Conservation (phyloP, 345 rosid species). For the Barbarea vulgaris region DNA sequence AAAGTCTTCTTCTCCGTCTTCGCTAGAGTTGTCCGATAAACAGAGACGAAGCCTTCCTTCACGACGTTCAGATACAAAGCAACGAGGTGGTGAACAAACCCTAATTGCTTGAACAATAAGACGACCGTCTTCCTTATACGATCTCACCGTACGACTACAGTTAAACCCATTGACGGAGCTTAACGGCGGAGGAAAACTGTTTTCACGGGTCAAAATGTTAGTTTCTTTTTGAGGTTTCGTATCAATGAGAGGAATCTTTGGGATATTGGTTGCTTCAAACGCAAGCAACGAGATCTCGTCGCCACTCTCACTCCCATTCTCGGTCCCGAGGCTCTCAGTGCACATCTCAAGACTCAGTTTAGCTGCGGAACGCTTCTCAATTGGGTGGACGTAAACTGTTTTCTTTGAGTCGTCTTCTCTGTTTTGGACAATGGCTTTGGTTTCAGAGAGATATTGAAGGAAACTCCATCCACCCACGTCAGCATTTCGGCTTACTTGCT, state of each 20-base stretch:
- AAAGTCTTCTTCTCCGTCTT: conserved; percentile 5
- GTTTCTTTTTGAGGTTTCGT: conserved; percentile 11
- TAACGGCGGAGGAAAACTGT: conserved; percentile 81
- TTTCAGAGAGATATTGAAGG: conserved; percentile 47
- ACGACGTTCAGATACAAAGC: conserved; percentile 65
- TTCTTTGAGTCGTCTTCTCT: conserved; percentile 24
- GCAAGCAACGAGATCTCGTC: conserved; percentile 47
- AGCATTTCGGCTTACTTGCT: background rate
- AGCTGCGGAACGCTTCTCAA: conserved; percentile 49
- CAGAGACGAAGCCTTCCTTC: conserved; percentile 71
- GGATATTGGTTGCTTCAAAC: conserved; percentile 8
- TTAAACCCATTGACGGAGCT: conserved; percentile 56
- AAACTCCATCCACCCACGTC: conserved; percentile 59
- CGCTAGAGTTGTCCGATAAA: conserved; percentile 19
- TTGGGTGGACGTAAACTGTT: conserved; percentile 58
- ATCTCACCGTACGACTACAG: conserved; percentile 42
- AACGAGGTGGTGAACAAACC: conserved; percentile 37
- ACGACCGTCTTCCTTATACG: conserved; percentile 72
- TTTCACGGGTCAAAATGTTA: conserved; percentile 23
- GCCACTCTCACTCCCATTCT: conserved; percentile 61
- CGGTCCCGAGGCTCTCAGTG: conserved; percentile 85
- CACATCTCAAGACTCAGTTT: conserved; percentile 77
- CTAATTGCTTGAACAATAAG: conserved; percentile 61
- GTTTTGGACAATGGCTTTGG: conserved; percentile 18
- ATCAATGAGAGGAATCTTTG: conserved; percentile 12